phyloP scores from a whole-genome alignment of 1,139 yeast genomes.

The Protomyces inundatus region DNA sequence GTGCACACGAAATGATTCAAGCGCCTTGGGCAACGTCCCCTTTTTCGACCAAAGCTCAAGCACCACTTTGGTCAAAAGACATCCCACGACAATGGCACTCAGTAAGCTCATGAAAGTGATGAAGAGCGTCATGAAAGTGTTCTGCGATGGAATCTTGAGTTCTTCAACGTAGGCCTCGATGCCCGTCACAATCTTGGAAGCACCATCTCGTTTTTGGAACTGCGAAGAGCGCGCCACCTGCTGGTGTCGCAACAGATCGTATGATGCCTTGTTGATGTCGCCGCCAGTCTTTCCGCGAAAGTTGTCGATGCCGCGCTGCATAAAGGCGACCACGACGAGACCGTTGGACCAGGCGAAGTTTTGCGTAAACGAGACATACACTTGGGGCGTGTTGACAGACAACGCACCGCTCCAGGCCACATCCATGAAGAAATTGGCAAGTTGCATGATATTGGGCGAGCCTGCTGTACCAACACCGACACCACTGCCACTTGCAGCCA shows the following conservation, averaged over 20 bases:
- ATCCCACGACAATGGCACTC: slow-evolving; percentile 33
- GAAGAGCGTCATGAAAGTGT: slow-evolving; percentile 38
- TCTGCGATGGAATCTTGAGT: slow-evolving; percentile 37
- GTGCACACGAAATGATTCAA: slow-evolving; percentile 35
- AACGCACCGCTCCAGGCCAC: slow-evolving; percentile 40
- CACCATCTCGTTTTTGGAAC: neutral
- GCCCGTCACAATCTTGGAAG: slow-evolving; percentile 33
- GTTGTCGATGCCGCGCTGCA: slow-evolving; percentile 37
- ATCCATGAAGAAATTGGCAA: slow-evolving; percentile 34
- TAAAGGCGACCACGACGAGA: slow-evolving; percentile 37
- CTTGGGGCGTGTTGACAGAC: slow-evolving; percentile 38
- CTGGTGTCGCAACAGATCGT: slow-evolving; percentile 31
- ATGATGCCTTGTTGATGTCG: slow-evolving; percentile 34
- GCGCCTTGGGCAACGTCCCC: slow-evolving; percentile 30
- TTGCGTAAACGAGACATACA: slow-evolving; percentile 37
- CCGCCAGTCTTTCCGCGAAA: slow-evolving; percentile 38
- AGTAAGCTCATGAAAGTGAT: slow-evolving; percentile 38
- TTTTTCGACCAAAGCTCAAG: slow-evolving; percentile 34
- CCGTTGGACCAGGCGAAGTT: slow-evolving; percentile 40
- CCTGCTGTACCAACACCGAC: slow-evolving; percentile 28
- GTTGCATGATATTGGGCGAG: slow-evolving; percentile 28
- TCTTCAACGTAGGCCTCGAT: slow-evolving; percentile 37
- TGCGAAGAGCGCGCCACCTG: slow-evolving; percentile 30
- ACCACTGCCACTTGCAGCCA: slow-evolving; percentile 25
- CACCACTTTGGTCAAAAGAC: slow-evolving; percentile 33